Percentiles rank a stretch among this genome's conserved stretches.
These are phyloP conservation scores for Noccaea caerulescens DNA, from an alignment of 345 rosid species.

Conservation along the genomic window DNA sequence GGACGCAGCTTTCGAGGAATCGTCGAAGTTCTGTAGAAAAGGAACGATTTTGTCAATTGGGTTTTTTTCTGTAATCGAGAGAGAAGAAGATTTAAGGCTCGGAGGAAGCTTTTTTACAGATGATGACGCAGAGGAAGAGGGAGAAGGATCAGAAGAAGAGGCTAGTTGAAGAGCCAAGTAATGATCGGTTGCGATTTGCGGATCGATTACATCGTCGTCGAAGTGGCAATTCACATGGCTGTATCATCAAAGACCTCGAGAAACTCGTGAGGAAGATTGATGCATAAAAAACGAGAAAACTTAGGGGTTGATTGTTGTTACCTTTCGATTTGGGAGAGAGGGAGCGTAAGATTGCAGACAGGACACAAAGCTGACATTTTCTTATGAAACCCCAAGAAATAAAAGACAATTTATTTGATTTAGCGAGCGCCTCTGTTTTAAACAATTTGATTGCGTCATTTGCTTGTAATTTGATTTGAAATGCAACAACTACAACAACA, in stretches of 20 bases:
- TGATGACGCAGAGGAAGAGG: conserved; percentile 25
- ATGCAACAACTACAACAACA: too few species aligned
- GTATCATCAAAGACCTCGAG: conserved; percentile 5
- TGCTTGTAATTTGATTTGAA: too few species aligned
- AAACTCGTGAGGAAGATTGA: background rate
- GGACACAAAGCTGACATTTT: conserved; percentile 59
- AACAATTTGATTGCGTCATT: background rate
- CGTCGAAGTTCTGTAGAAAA: conserved; percentile 7
- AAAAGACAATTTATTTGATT: too few species aligned
- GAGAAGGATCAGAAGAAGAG: conserved; percentile 38
- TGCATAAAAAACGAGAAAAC: background rate
- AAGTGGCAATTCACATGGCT: conserved; percentile 83
- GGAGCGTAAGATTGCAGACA: conserved; percentile 54
- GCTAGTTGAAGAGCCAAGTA: conserved; percentile 53
- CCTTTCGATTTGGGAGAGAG: conserved; percentile 56
- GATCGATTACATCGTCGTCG: conserved; percentile 51
- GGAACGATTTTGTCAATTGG: conserved; percentile 9
- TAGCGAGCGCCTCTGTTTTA: too few species aligned
- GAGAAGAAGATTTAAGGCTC: background rate
- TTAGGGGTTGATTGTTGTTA: conserved; percentile 14
- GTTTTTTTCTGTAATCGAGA: background rate
- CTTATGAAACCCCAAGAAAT: background rate
- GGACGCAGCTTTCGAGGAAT: conserved; percentile 34
- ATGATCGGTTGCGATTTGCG: conserved; percentile 42
- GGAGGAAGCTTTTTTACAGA: conserved; percentile 20